phyloP scores from a whole-genome alignment of 139 green algal genomes.

The Coccomyxa sp. region DNA sequence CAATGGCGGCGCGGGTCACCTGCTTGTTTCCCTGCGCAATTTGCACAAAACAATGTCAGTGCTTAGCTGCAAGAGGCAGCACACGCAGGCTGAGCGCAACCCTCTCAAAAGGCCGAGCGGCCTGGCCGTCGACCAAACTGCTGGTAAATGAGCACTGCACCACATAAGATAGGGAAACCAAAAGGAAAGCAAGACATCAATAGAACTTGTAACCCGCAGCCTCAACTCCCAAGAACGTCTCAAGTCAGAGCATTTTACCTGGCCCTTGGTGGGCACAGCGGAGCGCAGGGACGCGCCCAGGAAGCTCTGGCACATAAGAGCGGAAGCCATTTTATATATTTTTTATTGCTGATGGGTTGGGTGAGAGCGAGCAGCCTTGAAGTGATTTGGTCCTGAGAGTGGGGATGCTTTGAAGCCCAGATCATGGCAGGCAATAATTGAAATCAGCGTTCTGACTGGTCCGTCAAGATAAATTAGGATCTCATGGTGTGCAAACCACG shows the following conservation, averaged over 20 bases:
- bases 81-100: background rate
- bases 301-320: slow-evolving; percentile 12
- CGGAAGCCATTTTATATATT: slow-evolving; percentile 10
- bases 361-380: background rate
- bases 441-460: too few relatives aligned
- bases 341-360: background rate
- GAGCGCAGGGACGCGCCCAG: slow-evolving; percentile 11
- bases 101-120: too few relatives aligned
- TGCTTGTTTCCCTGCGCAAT: slow-evolving; percentile 34
- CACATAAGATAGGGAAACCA: too few relatives aligned
- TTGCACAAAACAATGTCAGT: background rate
- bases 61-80: too few relatives aligned
- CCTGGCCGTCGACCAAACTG: too few relatives aligned
- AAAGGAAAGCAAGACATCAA: too few relatives aligned
- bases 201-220: too few relatives aligned
- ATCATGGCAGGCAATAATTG: background rate
- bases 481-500: too few relatives aligned
- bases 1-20: slow-evolving; percentile 59
- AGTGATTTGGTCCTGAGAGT: background rate
- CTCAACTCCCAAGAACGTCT: too few relatives aligned
- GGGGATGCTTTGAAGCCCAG: background rate
- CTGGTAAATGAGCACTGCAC: too few relatives aligned
- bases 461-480: too few relatives aligned
- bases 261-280: slow-evolving; percentile 17
- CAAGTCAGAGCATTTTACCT: background rate